phyloP scores from a whole-genome alignment of 495 filamentous ascomycete species.

The Aspergillus haitiensis region DNA sequence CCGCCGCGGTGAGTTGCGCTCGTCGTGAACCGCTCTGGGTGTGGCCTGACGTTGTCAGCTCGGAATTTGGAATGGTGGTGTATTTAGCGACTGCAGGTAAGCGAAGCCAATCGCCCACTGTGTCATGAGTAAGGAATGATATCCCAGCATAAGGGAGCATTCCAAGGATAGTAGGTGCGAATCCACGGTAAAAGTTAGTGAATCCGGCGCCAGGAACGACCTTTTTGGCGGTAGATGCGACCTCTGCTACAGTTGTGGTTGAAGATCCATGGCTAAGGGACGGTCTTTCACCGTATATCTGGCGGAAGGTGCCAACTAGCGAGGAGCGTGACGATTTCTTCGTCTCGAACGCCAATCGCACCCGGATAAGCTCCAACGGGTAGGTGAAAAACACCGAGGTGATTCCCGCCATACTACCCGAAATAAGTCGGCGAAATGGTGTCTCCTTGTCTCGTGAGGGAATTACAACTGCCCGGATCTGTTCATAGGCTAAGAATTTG shows the following conservation, averaged over 20 bases:
- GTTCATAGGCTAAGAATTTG: constrained; percentile 97
- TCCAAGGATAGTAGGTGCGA: constrained; percentile 81
- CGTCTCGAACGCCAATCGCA: constrained; percentile 93
- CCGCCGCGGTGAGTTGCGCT: constrained; percentile 61
- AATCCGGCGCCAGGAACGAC: constrained; percentile 64
- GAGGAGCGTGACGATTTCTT: constrained; percentile 64
- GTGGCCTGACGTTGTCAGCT: constrained; percentile 17
- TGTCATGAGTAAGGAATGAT: constrained; percentile 96
- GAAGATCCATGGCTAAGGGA: constrained; percentile 23
- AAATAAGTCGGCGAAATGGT: constrained; percentile 69
- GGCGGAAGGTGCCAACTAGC: constrained; percentile 67
- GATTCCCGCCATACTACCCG: constrained; percentile 79
- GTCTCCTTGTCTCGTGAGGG: constrained; percentile 71
- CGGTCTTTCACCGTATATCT: constrained; percentile 77
- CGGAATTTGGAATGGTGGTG: constrained; percentile 58
- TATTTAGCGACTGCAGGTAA: constrained; percentile 61
- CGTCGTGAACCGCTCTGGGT: constrained; percentile 32
- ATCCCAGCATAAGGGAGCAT: constrained; percentile 97
- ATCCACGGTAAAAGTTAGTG: constrained; percentile 92
- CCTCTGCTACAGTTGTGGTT: constrained; percentile 36
- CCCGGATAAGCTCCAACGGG: constrained; percentile 86
- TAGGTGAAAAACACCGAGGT: constrained; percentile 95
- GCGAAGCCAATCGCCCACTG: constrained; percentile 77
- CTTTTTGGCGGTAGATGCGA: constrained; percentile 40
- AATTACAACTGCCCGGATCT: constrained; percentile 79